These are phyloP conservation scores for Fusarium sp. DNA, from an alignment of 2,329 filamentous ascomycete genomes.

Conservation along the genomic window DNA sequence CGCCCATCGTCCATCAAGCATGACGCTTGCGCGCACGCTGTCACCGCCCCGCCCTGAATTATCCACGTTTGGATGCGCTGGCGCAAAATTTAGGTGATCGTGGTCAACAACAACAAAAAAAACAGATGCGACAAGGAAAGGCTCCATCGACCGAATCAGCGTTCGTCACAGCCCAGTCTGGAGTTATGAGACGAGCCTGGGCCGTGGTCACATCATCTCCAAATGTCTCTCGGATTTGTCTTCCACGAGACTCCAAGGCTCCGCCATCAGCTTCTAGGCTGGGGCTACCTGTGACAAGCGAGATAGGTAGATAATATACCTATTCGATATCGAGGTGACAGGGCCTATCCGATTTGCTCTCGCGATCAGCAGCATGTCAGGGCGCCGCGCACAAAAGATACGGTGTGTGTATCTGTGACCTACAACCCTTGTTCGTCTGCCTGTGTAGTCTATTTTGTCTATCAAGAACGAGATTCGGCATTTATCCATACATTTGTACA, in stretches of 20 bases:
- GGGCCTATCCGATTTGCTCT: conserved; percentile 7
- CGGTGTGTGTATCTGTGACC: conserved; percentile 33
- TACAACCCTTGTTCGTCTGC: conserved; percentile 3
- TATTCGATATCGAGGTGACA: conserved; percentile 17
- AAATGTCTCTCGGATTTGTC: conserved; percentile 6
- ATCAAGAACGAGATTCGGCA: conserved; percentile 28
- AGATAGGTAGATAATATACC: conserved; percentile 28
- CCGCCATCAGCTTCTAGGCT: conserved; percentile 5
- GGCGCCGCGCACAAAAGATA: conserved; percentile 36
- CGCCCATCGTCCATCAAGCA: conserved; percentile 41
- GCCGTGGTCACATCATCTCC: conserved; percentile 32
- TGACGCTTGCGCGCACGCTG: conserved; percentile 44
- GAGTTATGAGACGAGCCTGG: conserved; percentile 3
- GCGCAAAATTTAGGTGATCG: conserved; percentile 32
- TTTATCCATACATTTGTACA: not conserved
- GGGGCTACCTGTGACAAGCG: conserved; percentile 25
- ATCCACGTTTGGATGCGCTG: conserved; percentile 43
- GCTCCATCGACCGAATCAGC: conserved; percentile 38
- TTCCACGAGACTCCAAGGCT: conserved; percentile 9
- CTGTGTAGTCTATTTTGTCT: not conserved
- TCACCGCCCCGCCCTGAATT: conserved; percentile 41
- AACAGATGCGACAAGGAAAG: conserved; percentile 41
- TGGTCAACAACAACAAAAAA: conserved; percentile 38
- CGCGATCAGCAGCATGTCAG: conserved; percentile 30
- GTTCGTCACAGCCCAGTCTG: conserved; percentile 36